phyloP scores from a whole-genome alignment of 208 protist genomes.

The Trypanosoma lewisi region DNA sequence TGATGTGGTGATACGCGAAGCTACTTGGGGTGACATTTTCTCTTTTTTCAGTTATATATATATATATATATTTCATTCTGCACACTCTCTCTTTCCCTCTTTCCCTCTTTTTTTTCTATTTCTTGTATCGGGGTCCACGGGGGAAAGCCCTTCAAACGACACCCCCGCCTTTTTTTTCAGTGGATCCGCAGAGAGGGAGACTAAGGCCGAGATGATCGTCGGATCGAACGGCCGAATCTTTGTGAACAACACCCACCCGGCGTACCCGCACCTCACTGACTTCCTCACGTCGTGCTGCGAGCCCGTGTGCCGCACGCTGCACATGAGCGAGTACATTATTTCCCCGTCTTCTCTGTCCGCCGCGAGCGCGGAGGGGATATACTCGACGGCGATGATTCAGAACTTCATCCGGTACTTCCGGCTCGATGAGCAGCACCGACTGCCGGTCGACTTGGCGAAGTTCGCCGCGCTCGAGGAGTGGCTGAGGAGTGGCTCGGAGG shows the following conservation, averaged over 20 bases:
- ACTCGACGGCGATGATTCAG: conserved; percentile 81
- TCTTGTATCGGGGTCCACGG: neutral
- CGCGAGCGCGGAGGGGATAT: conserved; percentile 82
- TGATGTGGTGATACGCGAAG: no score
- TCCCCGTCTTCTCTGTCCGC: conserved; percentile 78
- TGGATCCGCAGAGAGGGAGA: neutral
- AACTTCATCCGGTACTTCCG: conserved; percentile 75
- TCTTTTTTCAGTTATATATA: no score
- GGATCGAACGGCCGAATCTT: conserved; percentile 65
- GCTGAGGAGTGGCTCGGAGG: conserved; percentile 4
- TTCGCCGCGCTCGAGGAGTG: conserved; percentile 38
- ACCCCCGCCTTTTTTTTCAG: no score
- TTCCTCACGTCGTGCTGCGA: conserved; percentile 89
- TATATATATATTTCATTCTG: conserved; percentile 8
- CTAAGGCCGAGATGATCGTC: conserved; percentile 74
- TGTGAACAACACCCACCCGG: conserved; percentile 68
- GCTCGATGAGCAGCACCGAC: conserved; percentile 46
- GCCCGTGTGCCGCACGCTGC: conserved; percentile 80
- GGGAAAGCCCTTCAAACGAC: neutral
- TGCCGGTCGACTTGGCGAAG: conserved; percentile 61
- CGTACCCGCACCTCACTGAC: conserved; percentile 68
- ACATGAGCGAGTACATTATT: conserved; percentile 82
- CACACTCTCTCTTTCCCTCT: conserved; percentile 3
- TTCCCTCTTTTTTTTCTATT: conserved; percentile 5
- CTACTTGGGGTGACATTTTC: no score